Percentiles rank a stretch among this genome's conserved stretches.
These are phyloP conservation scores for Ambrosiella beaveri DNA, from an alignment of 2,329 filamentous ascomycete genomes.

Conservation along the genomic window DNA sequence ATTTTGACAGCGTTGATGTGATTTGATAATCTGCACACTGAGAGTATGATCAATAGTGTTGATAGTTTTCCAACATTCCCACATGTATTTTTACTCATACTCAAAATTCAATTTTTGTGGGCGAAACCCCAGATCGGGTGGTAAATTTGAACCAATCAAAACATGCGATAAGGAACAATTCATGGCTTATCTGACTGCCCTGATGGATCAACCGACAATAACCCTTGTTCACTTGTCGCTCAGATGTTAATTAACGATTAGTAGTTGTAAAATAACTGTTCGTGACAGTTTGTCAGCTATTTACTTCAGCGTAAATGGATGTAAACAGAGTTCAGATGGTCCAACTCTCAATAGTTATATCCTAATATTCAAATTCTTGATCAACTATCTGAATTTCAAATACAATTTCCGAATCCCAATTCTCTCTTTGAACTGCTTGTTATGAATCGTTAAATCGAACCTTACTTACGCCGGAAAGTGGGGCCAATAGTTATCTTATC, in stretches of 20 bases:
- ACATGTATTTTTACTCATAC: constrained; percentile 12
- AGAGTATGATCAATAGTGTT: constrained; percentile 13
- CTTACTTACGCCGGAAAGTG: neutral
- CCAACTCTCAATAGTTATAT: no score
- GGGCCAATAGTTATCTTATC: neutral
- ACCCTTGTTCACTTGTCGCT: neutral
- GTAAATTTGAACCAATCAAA: constrained; percentile 9
- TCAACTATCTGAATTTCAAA: no score
- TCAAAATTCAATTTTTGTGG: constrained; percentile 13
- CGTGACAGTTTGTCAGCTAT: no score
- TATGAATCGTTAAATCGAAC: no score
- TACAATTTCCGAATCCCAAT: no score
- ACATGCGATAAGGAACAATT: neutral
- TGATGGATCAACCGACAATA: constrained; percentile 7
- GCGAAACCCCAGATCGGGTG: constrained; percentile 11
- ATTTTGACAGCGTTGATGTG: constrained; percentile 43
- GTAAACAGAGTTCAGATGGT: no score
- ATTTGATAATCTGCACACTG: constrained; percentile 14
- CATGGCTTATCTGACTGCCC: constrained; percentile 11
- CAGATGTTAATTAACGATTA: neutral
- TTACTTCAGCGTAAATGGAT: no score
- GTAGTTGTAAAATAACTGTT: neutral
- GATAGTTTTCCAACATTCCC: constrained; percentile 11
- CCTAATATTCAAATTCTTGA: no score
- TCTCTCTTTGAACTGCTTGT: no score